Evolutionary conservation across 2,329 filamentous ascomycete species (phyloP).

Genomic region (Colletotrichum tanaceti): DNA sequence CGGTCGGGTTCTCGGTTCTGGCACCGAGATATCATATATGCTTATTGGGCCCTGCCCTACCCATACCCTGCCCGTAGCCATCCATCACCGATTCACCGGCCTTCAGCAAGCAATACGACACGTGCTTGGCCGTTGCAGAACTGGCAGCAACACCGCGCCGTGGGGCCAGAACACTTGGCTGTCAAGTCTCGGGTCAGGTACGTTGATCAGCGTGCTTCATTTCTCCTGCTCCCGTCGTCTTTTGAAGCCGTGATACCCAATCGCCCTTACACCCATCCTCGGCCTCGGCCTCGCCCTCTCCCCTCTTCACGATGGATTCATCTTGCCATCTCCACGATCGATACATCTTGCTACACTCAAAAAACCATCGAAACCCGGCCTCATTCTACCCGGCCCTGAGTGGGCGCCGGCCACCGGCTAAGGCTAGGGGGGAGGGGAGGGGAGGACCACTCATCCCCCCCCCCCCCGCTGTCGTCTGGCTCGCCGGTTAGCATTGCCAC

Average conservation of each 20-base stretch:
- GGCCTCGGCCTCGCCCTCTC: too few species aligned
- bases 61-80: slow-evolving; percentile 22
- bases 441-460: neutral
- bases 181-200: slow-evolving; percentile 1
- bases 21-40: slow-evolving; percentile 37
- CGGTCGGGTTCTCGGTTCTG: slow-evolving; percentile 32
- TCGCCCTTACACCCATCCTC: too few species aligned
- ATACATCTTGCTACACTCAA: neutral
- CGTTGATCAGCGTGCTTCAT: slow-evolving; percentile 10
- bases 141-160: slow-evolving; percentile 8
- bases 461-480: neutral
- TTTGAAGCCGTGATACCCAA: neutral
- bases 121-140: slow-evolving; percentile 34
- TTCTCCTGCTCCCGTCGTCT: slow-evolving; percentile 7
- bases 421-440: too few species aligned
- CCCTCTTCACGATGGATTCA: neutral
- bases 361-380: neutral
- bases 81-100: too few species aligned
- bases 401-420: slow-evolving; percentile 4
- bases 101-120: slow-evolving; percentile 26
- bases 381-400: slow-evolving; percentile 8
- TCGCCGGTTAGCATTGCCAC: slow-evolving; percentile 18
- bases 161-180: slow-evolving; percentile 1
- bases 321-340: too few species aligned
- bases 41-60: too few species aligned